Conservation (phyloP, 2,329 filamentous ascomycete species). For the Penicillium hesseltinei region DNA sequence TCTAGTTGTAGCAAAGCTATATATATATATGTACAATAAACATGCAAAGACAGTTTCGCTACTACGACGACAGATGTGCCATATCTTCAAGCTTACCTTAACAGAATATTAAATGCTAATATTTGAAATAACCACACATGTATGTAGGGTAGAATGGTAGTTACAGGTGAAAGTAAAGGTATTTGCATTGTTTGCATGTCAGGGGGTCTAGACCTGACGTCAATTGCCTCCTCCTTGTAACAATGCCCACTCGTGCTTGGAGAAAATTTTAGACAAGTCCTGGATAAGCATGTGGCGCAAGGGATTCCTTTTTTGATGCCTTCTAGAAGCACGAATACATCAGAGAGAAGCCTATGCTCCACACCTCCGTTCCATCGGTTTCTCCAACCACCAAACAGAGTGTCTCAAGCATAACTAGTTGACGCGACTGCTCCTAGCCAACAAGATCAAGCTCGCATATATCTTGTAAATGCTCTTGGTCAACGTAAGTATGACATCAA, state of each 20-base stretch:
- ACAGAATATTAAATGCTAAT: neutral
- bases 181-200: slow-evolving; percentile 12
- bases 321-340: slow-evolving; percentile 8
- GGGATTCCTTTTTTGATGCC: neutral
- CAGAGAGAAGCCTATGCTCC: slow-evolving; percentile 8
- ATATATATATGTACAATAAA: neutral
- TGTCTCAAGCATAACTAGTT: slow-evolving; percentile 4
- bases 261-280: slow-evolving; percentile 11
- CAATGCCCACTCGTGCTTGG: slow-evolving; percentile 8
- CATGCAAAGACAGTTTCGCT: neutral
- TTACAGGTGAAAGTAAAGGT: neutral
- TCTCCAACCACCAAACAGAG: slow-evolving; percentile 16
- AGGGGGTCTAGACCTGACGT: slow-evolving; percentile 13
- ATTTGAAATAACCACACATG: neutral
- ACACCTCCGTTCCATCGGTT: slow-evolving; percentile 12
- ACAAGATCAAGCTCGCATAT: slow-evolving; percentile 8
- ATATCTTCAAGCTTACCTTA: neutral
- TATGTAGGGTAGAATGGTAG: neutral
- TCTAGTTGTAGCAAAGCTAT: neutral
- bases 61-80: neutral
- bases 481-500: slow-evolving; percentile 38
- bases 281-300: slow-evolving; percentile 15
- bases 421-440: slow-evolving; percentile 13
- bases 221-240: slow-evolving; percentile 12
- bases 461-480: neutral